Base-by-base conservation (phyloP, 345 rosid species). In the Brassica nigra region DNA sequence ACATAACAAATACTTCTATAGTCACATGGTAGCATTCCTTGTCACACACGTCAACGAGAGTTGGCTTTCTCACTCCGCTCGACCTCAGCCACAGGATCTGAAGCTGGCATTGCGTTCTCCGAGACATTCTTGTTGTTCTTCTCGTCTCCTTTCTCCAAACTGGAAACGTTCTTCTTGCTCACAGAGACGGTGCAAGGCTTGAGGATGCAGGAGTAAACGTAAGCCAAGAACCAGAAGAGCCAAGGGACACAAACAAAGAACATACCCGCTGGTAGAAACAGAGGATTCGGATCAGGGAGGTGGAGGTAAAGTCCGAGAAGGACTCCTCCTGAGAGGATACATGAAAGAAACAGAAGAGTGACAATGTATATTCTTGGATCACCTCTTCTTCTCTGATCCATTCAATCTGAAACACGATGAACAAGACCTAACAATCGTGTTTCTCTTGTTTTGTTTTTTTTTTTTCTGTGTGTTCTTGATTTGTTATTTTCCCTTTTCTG, bases 241-340 rank as follows among this genome's bases (percentile, higher is more conserved):
- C 97, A 92, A 3, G 97, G 97, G 66, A 90, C 76, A 75, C 84
- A 86, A 11, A 87, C 89, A 31, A 90, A 87, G 76, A 78, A 1
- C 75, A 92, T 62, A 9, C 95, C 95, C 6, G 74, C 82, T 44
- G 79, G 47, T 3, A 86, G 86, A 80, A 86, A 89, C 83, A 88
- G 82, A 57, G 77, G 30, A 37, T 75, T 73, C 5, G 84, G 72
- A 29, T 42, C 57, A 2, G 89, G 86, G 4, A 76, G 81, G 68
- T 87, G 75, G 0, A 89, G 54, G 79, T 87, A 90, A 6, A 89
- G 83, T 55, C 80, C 79, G 12, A 92, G 74, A 49, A 88, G 55
- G 61, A 87, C 76, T 69, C 95, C 94, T 6, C 93, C 97, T 9
- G 80, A 66, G 62, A 88, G 0, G 62, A 90, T 64, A 39, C 89